phyloP scores from a whole-genome alignment of 306 rosid species.

The Fragaria iinumae region DNA sequence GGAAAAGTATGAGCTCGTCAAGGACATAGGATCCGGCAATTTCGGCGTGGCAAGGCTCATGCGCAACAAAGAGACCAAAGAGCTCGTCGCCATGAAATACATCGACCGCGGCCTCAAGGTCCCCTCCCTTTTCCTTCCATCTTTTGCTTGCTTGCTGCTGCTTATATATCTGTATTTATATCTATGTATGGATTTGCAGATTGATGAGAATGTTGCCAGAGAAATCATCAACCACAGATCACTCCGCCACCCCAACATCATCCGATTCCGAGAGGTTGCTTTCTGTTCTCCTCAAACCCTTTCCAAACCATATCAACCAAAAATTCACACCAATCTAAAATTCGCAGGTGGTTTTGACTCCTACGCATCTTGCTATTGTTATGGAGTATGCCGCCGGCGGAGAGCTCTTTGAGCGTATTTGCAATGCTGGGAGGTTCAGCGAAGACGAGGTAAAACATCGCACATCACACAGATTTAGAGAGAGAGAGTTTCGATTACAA shows the following conservation, averaged over 20 bases:
- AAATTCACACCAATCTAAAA: too few species aligned
- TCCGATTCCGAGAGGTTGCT: constrained; percentile 69
- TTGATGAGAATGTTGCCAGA: constrained; percentile 81
- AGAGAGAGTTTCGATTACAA: too few species aligned
- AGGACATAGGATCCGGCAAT: constrained; percentile 87
- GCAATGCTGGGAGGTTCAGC: constrained; percentile 78
- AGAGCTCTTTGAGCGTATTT: constrained; percentile 76
- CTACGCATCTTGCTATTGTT: constrained; percentile 79
- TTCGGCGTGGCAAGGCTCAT: constrained; percentile 83
- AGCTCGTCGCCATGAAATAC: constrained; percentile 84
- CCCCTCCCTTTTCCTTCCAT: neutral
- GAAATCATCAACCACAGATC: constrained; percentile 84
- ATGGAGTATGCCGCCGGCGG: constrained; percentile 96
- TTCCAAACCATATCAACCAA: too few species aligned
- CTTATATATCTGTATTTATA: too few species aligned
- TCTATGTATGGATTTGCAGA: constrained; percentile 34
- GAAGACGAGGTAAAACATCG: constrained; percentile 59
- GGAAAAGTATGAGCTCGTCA: constrained; percentile 79
- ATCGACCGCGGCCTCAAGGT: constrained; percentile 70
- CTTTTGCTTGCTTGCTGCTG: neutral
- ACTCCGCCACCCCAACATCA: constrained; percentile 77
- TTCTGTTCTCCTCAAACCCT: neutral
- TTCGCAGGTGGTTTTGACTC: constrained; percentile 77
- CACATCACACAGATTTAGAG: too few species aligned
- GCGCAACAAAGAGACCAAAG: constrained; percentile 67